Evolutionary conservation across 768 basidiomycete species (phyloP).

Genomic region (Chalciporus pseudorubinellus): DNA sequence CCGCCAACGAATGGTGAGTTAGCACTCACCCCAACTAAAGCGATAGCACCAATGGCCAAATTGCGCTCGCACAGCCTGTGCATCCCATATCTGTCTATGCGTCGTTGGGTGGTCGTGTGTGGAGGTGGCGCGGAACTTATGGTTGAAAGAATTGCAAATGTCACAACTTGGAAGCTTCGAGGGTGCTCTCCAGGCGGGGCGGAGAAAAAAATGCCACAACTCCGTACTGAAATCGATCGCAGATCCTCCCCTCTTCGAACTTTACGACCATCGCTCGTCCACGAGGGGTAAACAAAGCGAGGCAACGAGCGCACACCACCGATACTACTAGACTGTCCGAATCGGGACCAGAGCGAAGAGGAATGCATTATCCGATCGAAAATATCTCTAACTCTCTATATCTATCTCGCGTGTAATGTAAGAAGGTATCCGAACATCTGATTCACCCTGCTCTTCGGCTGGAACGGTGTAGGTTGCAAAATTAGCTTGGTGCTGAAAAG

Average conservation of each 20-base stretch:
- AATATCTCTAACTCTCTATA: conserved; percentile 11
- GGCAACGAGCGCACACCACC: too few species aligned
- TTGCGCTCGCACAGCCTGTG: too few species aligned
- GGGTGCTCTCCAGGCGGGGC: neutral
- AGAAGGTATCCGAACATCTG: conserved; percentile 21
- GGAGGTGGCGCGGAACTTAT: neutral
- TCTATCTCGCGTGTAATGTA: conserved; percentile 10
- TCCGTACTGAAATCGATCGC: neutral
- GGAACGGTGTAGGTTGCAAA: neutral
- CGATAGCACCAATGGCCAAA: too few species aligned
- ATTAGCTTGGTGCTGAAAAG: neutral
- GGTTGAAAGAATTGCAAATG: neutral
- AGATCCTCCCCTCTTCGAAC: neutral
- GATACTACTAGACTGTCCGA: neutral
- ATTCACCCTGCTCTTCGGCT: conserved; percentile 74
- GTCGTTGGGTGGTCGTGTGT: neutral
- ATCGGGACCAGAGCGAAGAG: neutral
- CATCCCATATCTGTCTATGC: neutral
- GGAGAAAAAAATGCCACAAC: neutral
- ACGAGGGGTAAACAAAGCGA: too few species aligned
- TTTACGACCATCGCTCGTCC: too few species aligned
- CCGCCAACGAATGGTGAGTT: too few species aligned
- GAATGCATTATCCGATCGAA: neutral
- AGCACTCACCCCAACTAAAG: too few species aligned
- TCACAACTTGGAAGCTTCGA: neutral